Base-by-base conservation (phyloP, 163 green algal genomes). In the Scenedesmus sp. region DNA sequence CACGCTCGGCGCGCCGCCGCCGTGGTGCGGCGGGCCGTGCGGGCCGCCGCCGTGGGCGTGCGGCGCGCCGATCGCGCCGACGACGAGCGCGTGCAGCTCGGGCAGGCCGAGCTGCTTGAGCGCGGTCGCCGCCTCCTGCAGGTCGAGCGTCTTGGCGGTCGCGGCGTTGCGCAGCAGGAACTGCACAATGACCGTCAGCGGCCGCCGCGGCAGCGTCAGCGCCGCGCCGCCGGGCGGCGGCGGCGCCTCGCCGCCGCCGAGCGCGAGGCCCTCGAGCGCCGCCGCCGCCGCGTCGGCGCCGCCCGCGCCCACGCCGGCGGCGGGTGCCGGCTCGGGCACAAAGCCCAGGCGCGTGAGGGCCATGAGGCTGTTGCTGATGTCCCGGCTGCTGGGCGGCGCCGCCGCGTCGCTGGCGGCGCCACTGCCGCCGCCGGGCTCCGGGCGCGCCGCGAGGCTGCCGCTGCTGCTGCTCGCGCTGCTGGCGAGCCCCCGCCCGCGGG, bases 311-410 rank as follows among this genome's bases (percentile, higher is more conserved):
- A 4, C 48, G 26, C 18, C n/a, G 44, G 42, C 28, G 42, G 33
- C 47, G 57, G n/a, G 33, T 53, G 13, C n/a, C 17, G 18, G 17
- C 45, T 65, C 47, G 17, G 73, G 48, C 33, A 50, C 7, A 29
- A 81, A 81, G 33, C 73, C 73, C 26, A 81, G 62, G 3, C 73
- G 48, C 0, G 33, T 34, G 15, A 81, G 33, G 1, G 73, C 73
- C 73, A 81, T 81, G 22, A 81, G 28, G 50, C 73, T 81, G 60
- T 81, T 81, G 28, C 73, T 81, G 48, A 81, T 54, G 42, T 81
- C 73, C 2, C 73, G 42, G 17, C 60, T 57, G 1, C 60, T 66
- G 1, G 63, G 47, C 2, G 47, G 14, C 20, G 29, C 47, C 34
- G 44, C 29, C 9, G 58, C 3, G 5, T 51, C 58, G 1, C 6